Conservation (phyloP, 352 stramenopile species). For the Phytophthora pini region DNA sequence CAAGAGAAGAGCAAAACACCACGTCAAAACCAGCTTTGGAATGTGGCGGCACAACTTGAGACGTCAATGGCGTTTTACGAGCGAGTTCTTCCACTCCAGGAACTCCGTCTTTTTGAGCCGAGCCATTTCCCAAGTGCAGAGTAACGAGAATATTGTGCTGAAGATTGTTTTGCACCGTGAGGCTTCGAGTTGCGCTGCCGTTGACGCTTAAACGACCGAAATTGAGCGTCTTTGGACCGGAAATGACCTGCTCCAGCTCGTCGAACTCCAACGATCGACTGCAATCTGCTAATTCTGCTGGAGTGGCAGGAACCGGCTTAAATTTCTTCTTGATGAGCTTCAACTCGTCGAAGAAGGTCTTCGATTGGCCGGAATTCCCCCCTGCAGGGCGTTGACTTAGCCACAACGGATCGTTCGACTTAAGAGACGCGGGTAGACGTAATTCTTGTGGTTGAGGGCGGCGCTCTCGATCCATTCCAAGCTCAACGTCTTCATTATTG, state of each 20-base stretch:
- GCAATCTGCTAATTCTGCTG: slow-evolving; percentile 92
- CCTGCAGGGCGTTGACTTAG: slow-evolving; percentile 36
- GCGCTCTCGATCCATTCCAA: slow-evolving; percentile 65
- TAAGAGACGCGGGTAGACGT: slow-evolving; percentile 49
- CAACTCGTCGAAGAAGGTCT: slow-evolving; percentile 82
- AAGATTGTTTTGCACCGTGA: slow-evolving; percentile 92
- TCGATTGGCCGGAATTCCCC: slow-evolving; percentile 29
- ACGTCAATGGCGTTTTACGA: slow-evolving; percentile 57
- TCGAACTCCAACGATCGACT: slow-evolving; percentile 66
- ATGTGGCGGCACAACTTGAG: slow-evolving; percentile 87
- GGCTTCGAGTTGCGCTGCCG: slow-evolving; percentile 71
- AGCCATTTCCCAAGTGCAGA: slow-evolving; percentile 35
- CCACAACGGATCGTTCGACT: slow-evolving; percentile 73
- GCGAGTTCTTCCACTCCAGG: slow-evolving; percentile 64
- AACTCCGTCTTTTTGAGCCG: slow-evolving; percentile 18
- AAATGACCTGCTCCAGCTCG: slow-evolving; percentile 72
- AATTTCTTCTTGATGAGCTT: slow-evolving; percentile 94
- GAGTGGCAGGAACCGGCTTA: slow-evolving; percentile 86
- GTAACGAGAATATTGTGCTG: slow-evolving; percentile 80
- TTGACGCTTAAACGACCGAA: slow-evolving; percentile 93
- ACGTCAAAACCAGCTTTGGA: slow-evolving; percentile 91
- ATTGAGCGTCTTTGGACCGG: slow-evolving; percentile 87
- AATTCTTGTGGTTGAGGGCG: slow-evolving; percentile 57
- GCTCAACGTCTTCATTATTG: slow-evolving; percentile 43
- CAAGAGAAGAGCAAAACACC: slow-evolving; percentile 70